Percentiles rank a stretch among this genome's conserved stretches.
These are phyloP conservation scores for Nitzschia sp. DNA, from an alignment of 108 stramenopile genomes.

Conservation along the genomic window DNA sequence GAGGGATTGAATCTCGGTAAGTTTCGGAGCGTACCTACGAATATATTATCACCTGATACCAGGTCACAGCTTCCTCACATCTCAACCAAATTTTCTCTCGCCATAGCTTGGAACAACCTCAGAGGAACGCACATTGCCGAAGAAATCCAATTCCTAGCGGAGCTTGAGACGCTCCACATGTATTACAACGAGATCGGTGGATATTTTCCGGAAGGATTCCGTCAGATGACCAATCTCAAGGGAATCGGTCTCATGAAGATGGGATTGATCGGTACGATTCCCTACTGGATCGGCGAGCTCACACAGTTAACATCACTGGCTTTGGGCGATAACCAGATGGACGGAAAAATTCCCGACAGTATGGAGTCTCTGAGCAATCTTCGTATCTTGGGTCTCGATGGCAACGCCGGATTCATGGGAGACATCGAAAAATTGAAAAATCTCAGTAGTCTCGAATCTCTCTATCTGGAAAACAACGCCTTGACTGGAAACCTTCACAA, in stretches of 20 bases:
- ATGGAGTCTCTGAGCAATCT: slow-evolving; percentile 16
- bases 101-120: slow-evolving; percentile 26
- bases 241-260: slow-evolving; percentile 6
- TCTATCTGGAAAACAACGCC: slow-evolving; percentile 31
- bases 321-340: slow-evolving; percentile 28
- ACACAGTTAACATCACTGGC: slow-evolving; percentile 18
- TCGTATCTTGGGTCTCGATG: slow-evolving; percentile 22
- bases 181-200: slow-evolving; percentile 30
- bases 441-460: slow-evolving; percentile 10
- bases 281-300: slow-evolving; percentile 20
- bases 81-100: not conserved
- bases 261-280: slow-evolving; percentile 24
- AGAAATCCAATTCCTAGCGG: slow-evolving; percentile 10
- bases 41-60: no score
- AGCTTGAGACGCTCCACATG: slow-evolving; percentile 24
- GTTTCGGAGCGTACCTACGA: not conserved
- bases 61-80: no score
- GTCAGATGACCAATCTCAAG: slow-evolving; percentile 7
- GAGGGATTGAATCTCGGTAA: slow-evolving; percentile 26
- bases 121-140: slow-evolving; percentile 15
- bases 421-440: slow-evolving; percentile 7
- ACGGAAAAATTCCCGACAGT: slow-evolving; percentile 27
- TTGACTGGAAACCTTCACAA: slow-evolving; percentile 14
- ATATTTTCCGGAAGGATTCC: not conserved
- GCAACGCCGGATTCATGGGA: slow-evolving; percentile 6